Conservation (phyloP, 2,329 filamentous ascomycete species). For the Trichoderma koningiopsis region DNA sequence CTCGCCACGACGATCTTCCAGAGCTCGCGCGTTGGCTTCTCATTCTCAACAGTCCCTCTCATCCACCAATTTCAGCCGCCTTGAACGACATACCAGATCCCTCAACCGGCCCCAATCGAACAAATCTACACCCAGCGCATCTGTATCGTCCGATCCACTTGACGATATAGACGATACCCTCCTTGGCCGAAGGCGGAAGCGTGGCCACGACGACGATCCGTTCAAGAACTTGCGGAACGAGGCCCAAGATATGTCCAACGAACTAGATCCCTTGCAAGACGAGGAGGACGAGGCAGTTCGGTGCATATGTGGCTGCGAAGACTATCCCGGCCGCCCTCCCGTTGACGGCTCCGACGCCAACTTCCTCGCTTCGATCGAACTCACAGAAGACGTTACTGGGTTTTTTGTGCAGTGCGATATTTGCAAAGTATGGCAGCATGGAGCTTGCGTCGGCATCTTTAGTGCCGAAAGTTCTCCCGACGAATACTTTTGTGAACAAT, state of each 20-base stretch:
- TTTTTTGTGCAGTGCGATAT: constrained; percentile 98
- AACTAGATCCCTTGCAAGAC: constrained; percentile 67
- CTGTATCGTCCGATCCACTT: constrained; percentile 68
- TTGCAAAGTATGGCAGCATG: constrained; percentile 99
- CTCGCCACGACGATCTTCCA: constrained; percentile 84
- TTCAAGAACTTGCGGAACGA: constrained; percentile 50
- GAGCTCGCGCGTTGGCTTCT: constrained; percentile 79
- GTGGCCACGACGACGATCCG: constrained; percentile 66
- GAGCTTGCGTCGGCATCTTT: constrained; percentile 95
- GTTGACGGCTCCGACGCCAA: constrained; percentile 62
- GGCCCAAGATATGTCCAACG: constrained; percentile 58
- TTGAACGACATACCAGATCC: constrained; percentile 72
- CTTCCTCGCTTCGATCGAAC: constrained; percentile 60
- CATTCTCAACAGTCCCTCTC: constrained; percentile 78
- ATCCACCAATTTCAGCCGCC: constrained; percentile 74
- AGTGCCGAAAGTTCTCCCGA: constrained; percentile 91
- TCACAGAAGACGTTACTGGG: constrained; percentile 84
- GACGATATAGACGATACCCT: constrained; percentile 71
- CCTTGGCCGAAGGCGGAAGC: constrained; percentile 77
- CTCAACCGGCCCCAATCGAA: constrained; percentile 71
- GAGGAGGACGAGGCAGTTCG: constrained; percentile 93
- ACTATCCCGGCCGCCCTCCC: constrained; percentile 83
- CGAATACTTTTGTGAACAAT: constrained; percentile 97
- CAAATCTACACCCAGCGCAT: constrained; percentile 76
- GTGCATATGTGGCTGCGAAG: constrained; percentile 91